Evolutionary conservation across 1,284 basidiomycete species (phyloP).

Genomic region (Veloboletus limbatus): DNA sequence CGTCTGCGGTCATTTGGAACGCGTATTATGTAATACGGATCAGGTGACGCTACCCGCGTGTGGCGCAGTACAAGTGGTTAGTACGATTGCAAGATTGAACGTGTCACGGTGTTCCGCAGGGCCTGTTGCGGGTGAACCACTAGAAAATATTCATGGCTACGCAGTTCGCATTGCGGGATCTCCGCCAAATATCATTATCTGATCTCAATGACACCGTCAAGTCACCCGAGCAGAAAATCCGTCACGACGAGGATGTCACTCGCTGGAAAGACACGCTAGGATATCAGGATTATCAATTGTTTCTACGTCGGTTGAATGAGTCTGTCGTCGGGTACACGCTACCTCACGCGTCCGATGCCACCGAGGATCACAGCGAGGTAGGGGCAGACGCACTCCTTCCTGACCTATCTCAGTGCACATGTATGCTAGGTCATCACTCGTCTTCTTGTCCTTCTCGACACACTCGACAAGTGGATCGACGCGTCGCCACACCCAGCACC

Average conservation of each 20-base stretch:
- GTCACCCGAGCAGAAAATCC: slow-evolving; percentile 50
- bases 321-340: slow-evolving; percentile 63
- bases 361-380: slow-evolving; percentile 21
- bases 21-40: slow-evolving; percentile 26
- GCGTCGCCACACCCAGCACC: slow-evolving; percentile 78
- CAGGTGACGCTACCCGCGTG: slow-evolving; percentile 18
- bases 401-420: slow-evolving; percentile 14
- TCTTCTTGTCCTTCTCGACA: slow-evolving; percentile 61
- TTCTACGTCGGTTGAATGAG: slow-evolving; percentile 71
- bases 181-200: slow-evolving; percentile 44
- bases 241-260: slow-evolving; percentile 65
- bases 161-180: slow-evolving; percentile 29
- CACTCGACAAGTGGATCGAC: slow-evolving; percentile 77
- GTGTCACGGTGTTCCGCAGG: no score
- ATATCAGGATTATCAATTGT: slow-evolving; percentile 69
- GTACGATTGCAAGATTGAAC: no score
- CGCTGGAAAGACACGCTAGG: slow-evolving; percentile 68
- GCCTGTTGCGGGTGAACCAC: neutral
- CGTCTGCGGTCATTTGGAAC: slow-evolving; percentile 6
- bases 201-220: slow-evolving; percentile 32
- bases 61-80: neutral
- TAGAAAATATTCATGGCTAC: slow-evolving; percentile 17
- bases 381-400: neutral
- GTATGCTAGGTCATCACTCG: slow-evolving; percentile 43
- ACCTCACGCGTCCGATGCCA: slow-evolving; percentile 32